A percentile compares a stretch with the other conserved stretches of the same genome.
These are phyloP conservation scores for Saturnispora kantuleensis DNA, from an alignment of 805 yeast species.

Conservation along the genomic window DNA sequence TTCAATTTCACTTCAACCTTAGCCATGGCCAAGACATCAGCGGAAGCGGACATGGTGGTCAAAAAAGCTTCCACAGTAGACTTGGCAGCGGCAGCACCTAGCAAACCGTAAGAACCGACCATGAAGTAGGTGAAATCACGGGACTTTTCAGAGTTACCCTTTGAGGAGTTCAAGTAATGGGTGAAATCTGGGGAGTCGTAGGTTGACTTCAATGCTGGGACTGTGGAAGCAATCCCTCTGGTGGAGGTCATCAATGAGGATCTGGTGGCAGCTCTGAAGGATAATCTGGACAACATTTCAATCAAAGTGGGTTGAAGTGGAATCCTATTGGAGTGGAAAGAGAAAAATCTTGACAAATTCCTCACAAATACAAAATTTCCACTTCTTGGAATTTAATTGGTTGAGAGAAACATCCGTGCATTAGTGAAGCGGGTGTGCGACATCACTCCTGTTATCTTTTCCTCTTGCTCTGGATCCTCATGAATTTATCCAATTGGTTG, in stretches of 20 bases:
- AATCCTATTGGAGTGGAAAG: no score
- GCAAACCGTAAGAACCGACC: constrained; percentile 90
- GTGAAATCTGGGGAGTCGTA: constrained; percentile 90
- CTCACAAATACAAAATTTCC: no score
- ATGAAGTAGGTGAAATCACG: constrained; percentile 92
- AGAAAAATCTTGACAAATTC: no score
- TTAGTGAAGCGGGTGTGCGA: no score
- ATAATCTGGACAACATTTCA: constrained; percentile 25
- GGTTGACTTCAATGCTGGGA: constrained; percentile 52
- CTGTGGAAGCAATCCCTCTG: constrained; percentile 43
- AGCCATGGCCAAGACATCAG: constrained; percentile 98
- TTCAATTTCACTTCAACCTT: constrained; percentile 94
- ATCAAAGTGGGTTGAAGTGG: not conserved
- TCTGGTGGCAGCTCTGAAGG: constrained; percentile 21
- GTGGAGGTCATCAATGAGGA: constrained; percentile 25
- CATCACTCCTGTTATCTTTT: no score
- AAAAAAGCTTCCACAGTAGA: constrained; percentile 91
- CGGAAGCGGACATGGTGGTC: constrained; percentile 92
- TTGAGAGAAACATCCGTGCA: no score
- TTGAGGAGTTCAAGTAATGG: constrained; percentile 61
- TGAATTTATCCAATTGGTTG: no score
- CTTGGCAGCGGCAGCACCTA: constrained; percentile 90
- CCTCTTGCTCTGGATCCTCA: no score
- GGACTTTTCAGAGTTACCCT: constrained; percentile 56
- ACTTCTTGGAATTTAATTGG: no score